phyloP scores from a whole-genome alignment of 306 rosid genomes.

The Crotalaria pallida region DNA sequence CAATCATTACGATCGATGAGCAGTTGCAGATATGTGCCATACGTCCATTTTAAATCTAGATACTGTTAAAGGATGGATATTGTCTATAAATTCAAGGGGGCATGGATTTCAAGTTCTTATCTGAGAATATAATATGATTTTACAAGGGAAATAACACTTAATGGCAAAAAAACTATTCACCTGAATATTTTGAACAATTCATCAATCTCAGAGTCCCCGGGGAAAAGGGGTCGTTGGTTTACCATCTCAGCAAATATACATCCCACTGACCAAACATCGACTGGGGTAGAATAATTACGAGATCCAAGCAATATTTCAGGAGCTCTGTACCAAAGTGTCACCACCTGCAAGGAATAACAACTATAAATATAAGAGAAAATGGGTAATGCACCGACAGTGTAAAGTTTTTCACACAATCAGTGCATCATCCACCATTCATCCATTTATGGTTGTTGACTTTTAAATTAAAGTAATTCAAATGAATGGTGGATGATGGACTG shows the following conservation, averaged over 20 bases:
- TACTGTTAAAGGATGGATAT: not conserved
- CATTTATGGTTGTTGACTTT: no score
- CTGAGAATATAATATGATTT: not conserved
- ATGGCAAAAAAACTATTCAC: conserved; percentile 41
- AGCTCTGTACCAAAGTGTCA: conserved; percentile 99
- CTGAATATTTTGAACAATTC: conserved; percentile 94
- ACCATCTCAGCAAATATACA: conserved; percentile 99
- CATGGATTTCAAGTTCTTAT: not conserved
- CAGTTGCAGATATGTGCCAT: not conserved
- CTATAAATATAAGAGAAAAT: conserved; percentile 1
- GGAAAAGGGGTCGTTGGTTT: conserved; percentile 81
- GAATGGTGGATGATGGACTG: no score
- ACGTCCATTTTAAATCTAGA: not conserved
- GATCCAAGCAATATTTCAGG: conserved; percentile 99
- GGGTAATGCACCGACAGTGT: no score
- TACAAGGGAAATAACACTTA: not conserved
- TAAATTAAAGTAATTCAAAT: no score
- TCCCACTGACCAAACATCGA: conserved; percentile 98
- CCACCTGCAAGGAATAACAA: conserved; percentile 57
- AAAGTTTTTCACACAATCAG: no score
- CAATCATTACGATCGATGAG: not conserved
- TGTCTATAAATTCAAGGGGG: not conserved
- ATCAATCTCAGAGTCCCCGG: conserved; percentile 99
- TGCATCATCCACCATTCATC: no score
- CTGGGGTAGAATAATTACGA: conserved; percentile 95